Evolutionary conservation across 2,329 filamentous ascomycete species (phyloP).

Genomic region (Orbilia oligospora): DNA sequence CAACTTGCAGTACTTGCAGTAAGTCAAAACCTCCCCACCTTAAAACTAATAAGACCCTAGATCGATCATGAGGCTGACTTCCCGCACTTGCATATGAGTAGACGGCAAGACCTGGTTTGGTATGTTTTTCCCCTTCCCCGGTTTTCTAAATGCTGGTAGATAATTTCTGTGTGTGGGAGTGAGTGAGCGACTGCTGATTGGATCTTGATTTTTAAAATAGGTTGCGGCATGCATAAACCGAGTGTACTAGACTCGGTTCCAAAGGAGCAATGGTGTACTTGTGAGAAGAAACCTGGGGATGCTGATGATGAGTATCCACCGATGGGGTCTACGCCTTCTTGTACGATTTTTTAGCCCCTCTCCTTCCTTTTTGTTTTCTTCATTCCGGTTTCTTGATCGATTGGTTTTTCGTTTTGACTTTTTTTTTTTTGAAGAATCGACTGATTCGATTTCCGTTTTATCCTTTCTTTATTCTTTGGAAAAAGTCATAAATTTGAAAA

Average conservation of each 20-base stretch:
- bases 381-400: not conserved
- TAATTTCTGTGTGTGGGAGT: not conserved
- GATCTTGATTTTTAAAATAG: slow-evolving; percentile 9
- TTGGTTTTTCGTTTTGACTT: slow-evolving; percentile 14
- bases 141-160: not conserved
- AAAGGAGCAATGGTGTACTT: slow-evolving; percentile 50
- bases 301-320: slow-evolving; percentile 37
- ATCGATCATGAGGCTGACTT: slow-evolving; percentile 39
- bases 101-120: slow-evolving; percentile 60
- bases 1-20: slow-evolving; percentile 49
- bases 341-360: slow-evolving; percentile 45
- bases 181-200: not conserved
- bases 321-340: slow-evolving; percentile 49
- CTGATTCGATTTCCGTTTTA: not conserved
- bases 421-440: slow-evolving; percentile 11
- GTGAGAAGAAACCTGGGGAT: slow-evolving; percentile 34
- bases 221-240: slow-evolving; percentile 44
- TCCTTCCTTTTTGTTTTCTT: not conserved
- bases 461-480: not conserved
- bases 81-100: slow-evolving; percentile 37
- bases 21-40: not conserved
- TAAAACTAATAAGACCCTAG: slow-evolving; percentile 15
- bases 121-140: slow-evolving; percentile 5
- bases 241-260: slow-evolving; percentile 34
- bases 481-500: slow-evolving; percentile 53